Evolutionary conservation across 257 asterid species (phyloP), one percentile per base, ranked within the genome.

Genomic region (Anisodus tanguticus): DNA sequence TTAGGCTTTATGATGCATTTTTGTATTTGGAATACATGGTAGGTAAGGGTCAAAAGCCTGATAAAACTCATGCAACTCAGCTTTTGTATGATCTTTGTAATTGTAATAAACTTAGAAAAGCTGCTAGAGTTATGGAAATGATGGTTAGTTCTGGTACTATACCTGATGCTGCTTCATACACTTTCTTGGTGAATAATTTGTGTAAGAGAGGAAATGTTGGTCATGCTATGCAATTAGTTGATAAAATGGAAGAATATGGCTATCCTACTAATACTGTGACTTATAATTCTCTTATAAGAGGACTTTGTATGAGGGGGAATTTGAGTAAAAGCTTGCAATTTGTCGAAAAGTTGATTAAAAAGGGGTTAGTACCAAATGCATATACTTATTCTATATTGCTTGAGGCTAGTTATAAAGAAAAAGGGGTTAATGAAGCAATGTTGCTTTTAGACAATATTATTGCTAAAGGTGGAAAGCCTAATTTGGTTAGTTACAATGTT

Each of bases 191-290:
- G 62, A 92, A 90, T 81, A 88, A 88, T 67, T 85, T 96, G 86
- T 93, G 98, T 58, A 89, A 87, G 88, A 91, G 92, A 87, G 99
- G 99, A 13, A 93, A 92, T 74, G 95, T 96, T 26, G 99, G 99
- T 4, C 97, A 96, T 63, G 99, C 99, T 0, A 87, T 96, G 94
- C 99, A 96, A 87, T 86, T 96, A 16, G 92, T 96, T 11, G 97
- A 94, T 83, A 93, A 86, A 57, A 91, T 96, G 98, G 98, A 96
- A 90, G 97, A 92, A 86, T 87, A 17, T 55, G 98, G 99, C 0
- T 93, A 89, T 31, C 93, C 92, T 0, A 89, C 97, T 8, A 92
- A 92, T 68, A 96, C 95, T 5, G 89, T 88, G 41, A 93, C 97
- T 3, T 93, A 91, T 55, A 96, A 96, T 80, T 88, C 97, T 22